These are phyloP conservation scores for Talaromyces sp. DNA, from an alignment of 2,329 filamentous ascomycete species.

Conservation along the genomic window DNA sequence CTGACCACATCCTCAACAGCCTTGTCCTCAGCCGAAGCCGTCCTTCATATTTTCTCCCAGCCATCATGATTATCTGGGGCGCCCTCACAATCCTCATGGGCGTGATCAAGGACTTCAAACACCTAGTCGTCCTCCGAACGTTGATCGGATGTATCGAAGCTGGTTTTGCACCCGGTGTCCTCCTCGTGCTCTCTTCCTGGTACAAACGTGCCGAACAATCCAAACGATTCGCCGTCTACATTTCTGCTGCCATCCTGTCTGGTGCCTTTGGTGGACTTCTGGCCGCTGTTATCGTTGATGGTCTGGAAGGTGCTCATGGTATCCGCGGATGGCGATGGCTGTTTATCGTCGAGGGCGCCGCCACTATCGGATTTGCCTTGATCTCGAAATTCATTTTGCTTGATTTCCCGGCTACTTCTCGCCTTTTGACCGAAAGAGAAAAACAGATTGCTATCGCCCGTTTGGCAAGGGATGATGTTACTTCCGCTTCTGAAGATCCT, in stretches of 20 bases:
- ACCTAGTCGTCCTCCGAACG: conserved; percentile 27
- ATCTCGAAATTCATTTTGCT: conserved; percentile 43
- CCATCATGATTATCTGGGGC: conserved; percentile 24
- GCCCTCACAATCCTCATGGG: conserved; percentile 24
- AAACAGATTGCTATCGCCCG: neutral
- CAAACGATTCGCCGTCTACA: conserved; percentile 24
- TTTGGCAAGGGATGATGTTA: neutral
- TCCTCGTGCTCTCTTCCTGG: conserved; percentile 34
- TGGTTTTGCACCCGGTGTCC: conserved; percentile 33
- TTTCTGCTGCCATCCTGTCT: conserved; percentile 22
- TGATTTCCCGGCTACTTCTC: neutral
- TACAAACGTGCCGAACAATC: conserved; percentile 31
- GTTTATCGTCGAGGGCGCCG: conserved; percentile 28
- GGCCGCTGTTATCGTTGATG: conserved; percentile 24
- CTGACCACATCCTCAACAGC: neutral
- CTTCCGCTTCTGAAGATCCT: neutral
- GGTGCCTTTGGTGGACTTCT: conserved; percentile 27
- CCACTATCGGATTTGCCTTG: conserved; percentile 43
- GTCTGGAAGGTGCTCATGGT: conserved; percentile 26
- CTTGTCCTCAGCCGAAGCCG: conserved; percentile 50
- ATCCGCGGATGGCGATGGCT: conserved; percentile 29
- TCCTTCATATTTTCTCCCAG: conserved; percentile 47
- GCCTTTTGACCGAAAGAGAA: neutral
- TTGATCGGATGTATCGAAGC: conserved; percentile 29
- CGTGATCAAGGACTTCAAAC: conserved; percentile 27